These are phyloP conservation scores for Phytophthora cryptogea DNA, from an alignment of 352 stramenopile species.

Conservation along the genomic window DNA sequence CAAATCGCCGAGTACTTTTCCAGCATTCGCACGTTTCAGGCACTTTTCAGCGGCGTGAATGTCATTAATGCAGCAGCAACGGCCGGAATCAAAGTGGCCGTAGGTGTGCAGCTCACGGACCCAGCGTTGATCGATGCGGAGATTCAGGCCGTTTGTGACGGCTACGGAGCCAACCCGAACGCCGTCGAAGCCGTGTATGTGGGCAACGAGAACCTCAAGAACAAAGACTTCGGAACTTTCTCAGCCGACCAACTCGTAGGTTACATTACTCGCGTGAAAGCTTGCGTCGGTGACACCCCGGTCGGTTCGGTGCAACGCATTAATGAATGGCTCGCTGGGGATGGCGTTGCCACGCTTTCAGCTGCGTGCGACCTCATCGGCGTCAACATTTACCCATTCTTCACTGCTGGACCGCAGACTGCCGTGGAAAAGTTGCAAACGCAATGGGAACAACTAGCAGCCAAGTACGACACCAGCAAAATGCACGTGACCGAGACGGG, in stretches of 20 bases:
- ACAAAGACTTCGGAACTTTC: constrained; percentile 50
- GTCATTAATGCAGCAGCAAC: constrained; percentile 49
- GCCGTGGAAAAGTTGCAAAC: constrained; percentile 61
- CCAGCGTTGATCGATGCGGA: constrained; percentile 42
- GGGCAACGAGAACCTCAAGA: constrained; percentile 79
- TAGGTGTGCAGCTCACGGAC: constrained; percentile 72
- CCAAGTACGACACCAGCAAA: constrained; percentile 49
- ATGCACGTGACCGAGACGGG: constrained; percentile 64
- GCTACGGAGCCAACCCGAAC: constrained; percentile 41
- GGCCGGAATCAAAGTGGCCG: constrained; percentile 63
- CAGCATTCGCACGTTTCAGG: constrained; percentile 72
- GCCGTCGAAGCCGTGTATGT: constrained; percentile 71
- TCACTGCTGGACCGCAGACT: constrained; percentile 42
- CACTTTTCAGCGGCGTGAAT: constrained; percentile 65
- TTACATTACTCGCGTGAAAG: constrained; percentile 63
- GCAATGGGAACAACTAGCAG: constrained; percentile 53
- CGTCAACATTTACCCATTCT: constrained; percentile 86
- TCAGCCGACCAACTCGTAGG: constrained; percentile 43
- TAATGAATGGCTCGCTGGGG: constrained; percentile 60
- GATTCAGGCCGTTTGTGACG: constrained; percentile 68
- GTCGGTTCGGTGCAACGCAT: constrained; percentile 83
- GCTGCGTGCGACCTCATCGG: constrained; percentile 34
- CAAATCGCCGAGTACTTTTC: constrained; percentile 55
- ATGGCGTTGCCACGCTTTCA: constrained; percentile 38
- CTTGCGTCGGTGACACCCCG: constrained; percentile 42